These are phyloP conservation scores for Lipomyces mesembrius DNA, from an alignment of 805 yeast genomes.

Conservation along the genomic window DNA sequence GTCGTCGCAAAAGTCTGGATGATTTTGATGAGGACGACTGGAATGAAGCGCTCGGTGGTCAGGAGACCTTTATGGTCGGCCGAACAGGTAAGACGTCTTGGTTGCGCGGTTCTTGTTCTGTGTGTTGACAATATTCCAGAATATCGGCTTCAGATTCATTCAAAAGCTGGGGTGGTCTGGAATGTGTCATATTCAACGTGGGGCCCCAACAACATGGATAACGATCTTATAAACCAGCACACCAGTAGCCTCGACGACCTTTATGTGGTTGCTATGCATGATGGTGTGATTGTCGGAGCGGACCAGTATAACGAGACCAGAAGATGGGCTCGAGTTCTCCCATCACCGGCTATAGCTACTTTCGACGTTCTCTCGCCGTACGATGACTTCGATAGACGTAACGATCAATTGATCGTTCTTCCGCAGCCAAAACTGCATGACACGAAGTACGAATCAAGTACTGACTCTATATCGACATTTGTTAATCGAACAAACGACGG, in stretches of 20 bases:
- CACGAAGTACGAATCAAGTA: constrained; percentile 12
- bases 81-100: constrained; percentile 18
- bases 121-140: constrained; percentile 39
- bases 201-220: constrained; percentile 89
- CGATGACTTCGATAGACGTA: constrained; percentile 7
- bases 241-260: constrained; percentile 63
- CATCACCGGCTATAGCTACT: constrained; percentile 39
- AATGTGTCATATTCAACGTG: constrained; percentile 84
- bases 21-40: constrained; percentile 34
- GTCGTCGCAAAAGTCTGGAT: constrained; percentile 12
- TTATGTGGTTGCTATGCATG: constrained; percentile 83
- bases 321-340: constrained; percentile 37
- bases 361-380: constrained; percentile 56
- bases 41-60: constrained; percentile 18
- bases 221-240: constrained; percentile 53
- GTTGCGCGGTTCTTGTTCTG: constrained; percentile 25
- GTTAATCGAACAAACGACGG: constrained; percentile 66
- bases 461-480: constrained; percentile 53
- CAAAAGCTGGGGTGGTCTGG: constrained; percentile 73
- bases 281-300: constrained; percentile 70
- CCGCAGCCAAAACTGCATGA: constrained; percentile 46
- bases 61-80: constrained; percentile 28
- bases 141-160: constrained; percentile 61
- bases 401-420: constrained; percentile 42
- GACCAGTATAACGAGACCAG: constrained; percentile 17